Percentiles rank a stretch among this genome's conserved stretches.
These are phyloP conservation scores for Tilletia walkeri DNA, from an alignment of 1,284 basidiomycete genomes.

Conservation along the genomic window DNA sequence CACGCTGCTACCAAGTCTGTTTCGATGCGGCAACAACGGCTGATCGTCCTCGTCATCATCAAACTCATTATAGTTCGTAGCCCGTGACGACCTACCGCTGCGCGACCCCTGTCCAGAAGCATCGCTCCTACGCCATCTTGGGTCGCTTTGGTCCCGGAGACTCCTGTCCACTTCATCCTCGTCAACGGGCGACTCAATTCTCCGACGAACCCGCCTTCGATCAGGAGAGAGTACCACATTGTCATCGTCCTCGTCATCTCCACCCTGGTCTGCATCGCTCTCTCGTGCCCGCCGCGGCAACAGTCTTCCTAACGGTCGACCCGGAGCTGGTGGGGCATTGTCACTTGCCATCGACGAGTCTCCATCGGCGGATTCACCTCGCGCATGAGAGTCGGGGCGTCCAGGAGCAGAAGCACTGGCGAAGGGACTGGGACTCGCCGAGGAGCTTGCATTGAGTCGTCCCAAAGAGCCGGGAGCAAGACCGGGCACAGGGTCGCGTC, in stretches of 20 bases:
- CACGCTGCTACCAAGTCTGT: background rate
- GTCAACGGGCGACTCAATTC: background rate
- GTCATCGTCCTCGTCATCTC: background rate
- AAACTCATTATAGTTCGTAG: background rate
- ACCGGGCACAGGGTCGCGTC: too few relatives aligned
- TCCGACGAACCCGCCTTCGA: background rate
- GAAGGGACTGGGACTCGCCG: too few relatives aligned
- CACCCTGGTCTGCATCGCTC: background rate
- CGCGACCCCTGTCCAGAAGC: background rate
- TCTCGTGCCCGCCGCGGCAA: background rate
- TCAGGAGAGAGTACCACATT: background rate
- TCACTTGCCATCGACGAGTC: too few relatives aligned
- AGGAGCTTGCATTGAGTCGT: too few relatives aligned
- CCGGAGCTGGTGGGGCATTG: background rate
- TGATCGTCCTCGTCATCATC: constrained; percentile 2
- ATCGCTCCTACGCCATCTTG: background rate
- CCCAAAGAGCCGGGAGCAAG: too few relatives aligned
- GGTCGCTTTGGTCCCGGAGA: background rate
- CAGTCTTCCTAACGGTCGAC: background rate
- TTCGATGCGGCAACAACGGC: background rate
- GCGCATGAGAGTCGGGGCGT: too few relatives aligned
- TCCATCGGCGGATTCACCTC: too few relatives aligned
- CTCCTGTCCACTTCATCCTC: background rate
- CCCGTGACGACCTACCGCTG: background rate
- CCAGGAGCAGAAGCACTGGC: too few relatives aligned